Evolutionary conservation across 2,329 filamentous ascomycete genomes (phyloP).

Genomic region (Ceratocystis variospora): DNA sequence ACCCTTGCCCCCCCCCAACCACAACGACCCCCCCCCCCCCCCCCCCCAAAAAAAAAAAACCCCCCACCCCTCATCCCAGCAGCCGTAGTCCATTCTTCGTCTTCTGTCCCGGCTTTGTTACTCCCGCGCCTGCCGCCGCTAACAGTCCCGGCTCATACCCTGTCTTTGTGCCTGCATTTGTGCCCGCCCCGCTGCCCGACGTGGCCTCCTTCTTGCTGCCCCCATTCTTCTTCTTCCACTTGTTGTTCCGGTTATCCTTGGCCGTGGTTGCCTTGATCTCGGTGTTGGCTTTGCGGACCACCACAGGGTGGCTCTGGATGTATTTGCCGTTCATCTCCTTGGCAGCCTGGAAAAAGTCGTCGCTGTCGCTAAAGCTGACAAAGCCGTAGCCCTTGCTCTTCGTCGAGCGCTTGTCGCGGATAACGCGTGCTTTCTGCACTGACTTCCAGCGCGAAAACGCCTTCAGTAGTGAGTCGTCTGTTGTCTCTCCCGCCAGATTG

Average conservation of each 20-base stretch:
- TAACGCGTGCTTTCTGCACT: conserved; percentile 81
- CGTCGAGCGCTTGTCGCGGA: conserved; percentile 87
- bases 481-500: conserved; percentile 93
- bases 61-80: conserved; percentile 43
- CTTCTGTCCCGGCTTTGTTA: conserved; percentile 50
- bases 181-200: conserved; percentile 22
- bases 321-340: conserved; percentile 99
- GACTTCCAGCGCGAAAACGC: conserved; percentile 81
- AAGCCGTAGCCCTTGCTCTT: conserved; percentile 97
- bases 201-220: conserved; percentile 26
- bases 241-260: conserved; percentile 38
- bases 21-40: too few relatives aligned
- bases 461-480: conserved; percentile 87
- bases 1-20: too few relatives aligned
- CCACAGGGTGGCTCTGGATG: conserved; percentile 89
- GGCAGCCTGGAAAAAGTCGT: conserved; percentile 91
- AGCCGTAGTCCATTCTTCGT: conserved; percentile 52
- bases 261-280: conserved; percentile 70
- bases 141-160: conserved; percentile 39
- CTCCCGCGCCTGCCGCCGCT: conserved; percentile 37
- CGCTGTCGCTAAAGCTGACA: conserved; percentile 85
- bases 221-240: conserved; percentile 27
- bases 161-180: conserved; percentile 22
- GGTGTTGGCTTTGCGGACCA: conserved; percentile 75
- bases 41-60: too few relatives aligned